These are phyloP conservation scores for Coemansia sp. DNA, from an alignment of 192 early-diverging fungal species.

Conservation along the genomic window DNA sequence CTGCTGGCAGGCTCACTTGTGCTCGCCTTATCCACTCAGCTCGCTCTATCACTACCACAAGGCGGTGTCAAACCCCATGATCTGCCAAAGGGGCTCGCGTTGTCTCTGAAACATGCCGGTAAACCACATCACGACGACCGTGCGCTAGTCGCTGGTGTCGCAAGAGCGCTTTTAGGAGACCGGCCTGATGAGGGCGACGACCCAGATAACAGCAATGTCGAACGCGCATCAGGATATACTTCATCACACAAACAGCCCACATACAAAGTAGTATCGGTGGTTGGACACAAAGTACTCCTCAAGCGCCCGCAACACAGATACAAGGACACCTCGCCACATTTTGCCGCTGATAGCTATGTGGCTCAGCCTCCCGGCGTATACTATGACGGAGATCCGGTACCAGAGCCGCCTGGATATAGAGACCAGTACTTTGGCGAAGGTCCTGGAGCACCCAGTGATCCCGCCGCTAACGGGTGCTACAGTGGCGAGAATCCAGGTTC, in stretches of 20 bases:
- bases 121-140: not conserved
- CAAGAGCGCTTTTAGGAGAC: conserved; percentile 4
- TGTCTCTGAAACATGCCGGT: not conserved
- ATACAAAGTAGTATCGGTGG: conserved; percentile 3
- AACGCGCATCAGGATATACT: not conserved
- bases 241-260: not conserved
- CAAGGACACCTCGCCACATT: not conserved
- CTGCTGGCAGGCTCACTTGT: not conserved
- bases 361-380: conserved; percentile 4
- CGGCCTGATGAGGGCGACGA: not conserved
- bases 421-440: not conserved
- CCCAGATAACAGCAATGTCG: not conserved
- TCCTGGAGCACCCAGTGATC: not conserved
- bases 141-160: conserved; percentile 1
- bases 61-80: not conserved
- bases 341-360: not conserved
- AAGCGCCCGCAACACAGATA: not conserved
- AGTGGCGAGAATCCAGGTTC: not conserved
- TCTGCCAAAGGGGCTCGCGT: not conserved
- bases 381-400: not conserved
- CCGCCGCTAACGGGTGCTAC: conserved; percentile 2
- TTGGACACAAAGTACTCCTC: conserved; percentile 5
- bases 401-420: not conserved
- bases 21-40: not conserved
- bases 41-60: not conserved